These are phyloP conservation scores for Ambrosiella cleistominuta DNA, from an alignment of 2,329 filamentous ascomycete species.

Conservation along the genomic window DNA sequence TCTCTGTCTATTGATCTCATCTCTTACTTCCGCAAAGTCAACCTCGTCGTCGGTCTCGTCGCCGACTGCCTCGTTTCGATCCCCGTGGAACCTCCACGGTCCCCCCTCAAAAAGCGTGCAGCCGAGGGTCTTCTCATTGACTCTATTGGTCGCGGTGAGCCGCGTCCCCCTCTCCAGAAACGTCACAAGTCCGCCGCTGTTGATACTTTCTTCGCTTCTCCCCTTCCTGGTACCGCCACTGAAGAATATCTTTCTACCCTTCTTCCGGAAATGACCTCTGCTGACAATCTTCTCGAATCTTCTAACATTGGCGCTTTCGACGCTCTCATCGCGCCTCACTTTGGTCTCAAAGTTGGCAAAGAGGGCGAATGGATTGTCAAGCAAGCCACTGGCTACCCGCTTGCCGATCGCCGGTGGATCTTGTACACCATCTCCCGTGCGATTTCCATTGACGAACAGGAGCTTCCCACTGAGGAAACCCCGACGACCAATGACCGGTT, in stretches of 20 bases:
- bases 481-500: constrained; percentile 16
- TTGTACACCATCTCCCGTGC: constrained; percentile 44
- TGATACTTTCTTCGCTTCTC: constrained; percentile 15
- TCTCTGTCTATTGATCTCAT: constrained; percentile 29
- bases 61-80: constrained; percentile 48
- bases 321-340: constrained; percentile 29
- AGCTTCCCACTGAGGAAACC: constrained; percentile 22
- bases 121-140: constrained; percentile 49
- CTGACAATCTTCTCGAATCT: constrained; percentile 30
- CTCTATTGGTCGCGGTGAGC: constrained; percentile 49
- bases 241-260: constrained; percentile 31
- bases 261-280: constrained; percentile 26
- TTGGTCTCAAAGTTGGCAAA: constrained; percentile 26
- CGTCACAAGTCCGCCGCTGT: neutral
- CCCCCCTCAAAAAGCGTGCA: constrained; percentile 35
- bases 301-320: constrained; percentile 34
- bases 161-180: constrained; percentile 19
- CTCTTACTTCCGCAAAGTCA: constrained; percentile 47
- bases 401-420: constrained; percentile 48
- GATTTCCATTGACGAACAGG: constrained; percentile 33
- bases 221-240: constrained; percentile 32
- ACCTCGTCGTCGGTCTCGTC: constrained; percentile 47
- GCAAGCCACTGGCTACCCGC: constrained; percentile 33
- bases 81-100: constrained; percentile 45
- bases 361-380: constrained; percentile 17